Percentiles rank a stretch among this genome's conserved stretches.
Conservation (phyloP, 441 rosid species). For the Populus hybrid region DNA sequence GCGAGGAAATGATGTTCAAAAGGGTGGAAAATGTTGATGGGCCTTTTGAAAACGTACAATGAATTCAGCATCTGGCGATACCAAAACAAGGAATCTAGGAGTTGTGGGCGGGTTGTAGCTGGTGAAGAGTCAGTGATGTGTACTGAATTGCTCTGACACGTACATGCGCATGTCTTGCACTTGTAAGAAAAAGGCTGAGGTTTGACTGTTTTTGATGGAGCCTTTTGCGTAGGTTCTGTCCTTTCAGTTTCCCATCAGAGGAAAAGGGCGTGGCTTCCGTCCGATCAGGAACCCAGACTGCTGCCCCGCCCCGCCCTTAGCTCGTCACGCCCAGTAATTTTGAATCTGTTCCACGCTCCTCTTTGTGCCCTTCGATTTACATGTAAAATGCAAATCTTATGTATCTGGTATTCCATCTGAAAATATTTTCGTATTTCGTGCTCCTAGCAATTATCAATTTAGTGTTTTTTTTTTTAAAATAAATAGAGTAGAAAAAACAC, state of each 20-base stretch:
- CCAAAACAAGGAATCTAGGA: background rate
- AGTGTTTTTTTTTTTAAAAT: too few relatives aligned
- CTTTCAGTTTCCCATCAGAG: too few relatives aligned
- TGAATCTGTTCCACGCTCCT: background rate
- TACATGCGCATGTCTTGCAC: slow-evolving; percentile 16
- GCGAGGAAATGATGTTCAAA: background rate
- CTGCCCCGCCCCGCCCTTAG: background rate
- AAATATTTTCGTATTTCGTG: too few relatives aligned
- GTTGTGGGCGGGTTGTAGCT: background rate
- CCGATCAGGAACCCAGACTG: too few relatives aligned
- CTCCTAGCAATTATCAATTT: too few relatives aligned
- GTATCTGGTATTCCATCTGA: too few relatives aligned
- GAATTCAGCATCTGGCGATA: background rate
- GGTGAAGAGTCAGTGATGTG: background rate
- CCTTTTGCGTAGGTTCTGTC: background rate
- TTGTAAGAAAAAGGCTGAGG: background rate
- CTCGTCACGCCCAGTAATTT: background rate
- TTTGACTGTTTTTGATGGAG: background rate
- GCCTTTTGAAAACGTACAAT: background rate
- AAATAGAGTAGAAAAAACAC: too few relatives aligned
- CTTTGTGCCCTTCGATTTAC: background rate
- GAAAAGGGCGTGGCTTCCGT: too few relatives aligned
- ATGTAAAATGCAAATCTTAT: too few relatives aligned
- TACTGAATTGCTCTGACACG: slow-evolving; percentile 4
- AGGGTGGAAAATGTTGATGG: background rate